Evolutionary conservation across 2,329 filamentous ascomycete species (phyloP), one percentile per base, ranked within the genome.

Genomic region (Nemania diffusa): DNA sequence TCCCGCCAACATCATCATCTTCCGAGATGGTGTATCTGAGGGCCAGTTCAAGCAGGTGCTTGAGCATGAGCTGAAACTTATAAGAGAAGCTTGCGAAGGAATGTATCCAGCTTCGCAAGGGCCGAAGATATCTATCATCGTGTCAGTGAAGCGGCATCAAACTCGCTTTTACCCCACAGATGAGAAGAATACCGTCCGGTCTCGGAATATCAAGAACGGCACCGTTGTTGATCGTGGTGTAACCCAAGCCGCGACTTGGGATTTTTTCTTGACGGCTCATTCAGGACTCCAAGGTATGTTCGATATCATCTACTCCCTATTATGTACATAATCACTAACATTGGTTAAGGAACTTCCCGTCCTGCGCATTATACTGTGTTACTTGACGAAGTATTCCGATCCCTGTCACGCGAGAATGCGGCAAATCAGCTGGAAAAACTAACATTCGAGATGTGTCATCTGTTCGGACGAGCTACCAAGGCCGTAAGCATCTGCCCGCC

Each of bases 71-170:
- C 83, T 97, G 44, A 88, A 88, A 0, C 76, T 80, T 1, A 89
- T 95, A 62, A 83, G 89, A 5, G 79, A 83, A 7, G 93, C 93
- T 0, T 95, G 92, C 77, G 73, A 80, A 1, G 77, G 81, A 27
- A 69, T 84, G 0, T 95, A 93, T 74, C 83, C 85, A 0, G 80
- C 82, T 0, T 76, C 80, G 4, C 75, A 78, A 1, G 84, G 82
- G 1, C 92, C 92, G 0, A 88, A 86, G 50, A 84, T 97, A 11
- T 85, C 91, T 0, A 86, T 97, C 57, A 82, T 97, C 42, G 84
- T 97, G 2, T 94, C 94, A 0, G 93, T 94, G 32, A 97, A 97
- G 81, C 87, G 94, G 0, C 94, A 97, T 72, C 91, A 97, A 73
- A 97, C 92, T 0, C 88, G 94, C 0, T 97, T 97, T 80, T 97